Conservation (phyloP, 768 basidiomycete species). For the Podaxis mareebaensis region DNA sequence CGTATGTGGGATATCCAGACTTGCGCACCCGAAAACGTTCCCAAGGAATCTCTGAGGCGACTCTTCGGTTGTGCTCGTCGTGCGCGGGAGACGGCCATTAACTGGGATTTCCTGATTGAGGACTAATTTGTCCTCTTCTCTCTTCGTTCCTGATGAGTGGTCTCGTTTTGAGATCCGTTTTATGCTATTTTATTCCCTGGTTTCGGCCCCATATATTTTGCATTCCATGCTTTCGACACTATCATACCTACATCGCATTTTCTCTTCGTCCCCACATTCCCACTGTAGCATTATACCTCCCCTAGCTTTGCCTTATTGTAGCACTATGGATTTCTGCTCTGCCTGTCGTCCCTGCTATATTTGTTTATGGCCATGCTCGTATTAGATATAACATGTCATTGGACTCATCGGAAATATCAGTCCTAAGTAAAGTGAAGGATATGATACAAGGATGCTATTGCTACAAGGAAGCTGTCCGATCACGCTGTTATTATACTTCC, state of each 20-base stretch:
- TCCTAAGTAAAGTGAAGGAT: not conserved
- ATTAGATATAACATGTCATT: not conserved
- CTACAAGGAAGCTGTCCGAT: not conserved
- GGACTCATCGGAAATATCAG: not conserved
- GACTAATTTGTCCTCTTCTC: conserved; percentile 40
- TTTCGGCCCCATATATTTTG: conserved; percentile 14
- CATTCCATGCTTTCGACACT: conserved; percentile 17
- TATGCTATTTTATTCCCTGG: conserved; percentile 18
- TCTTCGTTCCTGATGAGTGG: not conserved
- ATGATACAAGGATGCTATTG: not conserved
- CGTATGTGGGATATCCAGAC: conserved; percentile 80
- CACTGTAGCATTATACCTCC: conserved; percentile 13
- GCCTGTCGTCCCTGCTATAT: not conserved
- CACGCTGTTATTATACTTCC: not conserved
- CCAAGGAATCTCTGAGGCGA: conserved; percentile 63
- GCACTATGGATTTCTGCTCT: conserved; percentile 10
- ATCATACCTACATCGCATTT: conserved; percentile 15
- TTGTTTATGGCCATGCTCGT: not conserved
- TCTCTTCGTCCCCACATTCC: conserved; percentile 17
- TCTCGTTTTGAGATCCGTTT: conserved; percentile 3
- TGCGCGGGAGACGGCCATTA: conserved; percentile 54
- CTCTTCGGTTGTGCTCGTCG: conserved; percentile 62
- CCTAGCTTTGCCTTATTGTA: conserved; percentile 4
- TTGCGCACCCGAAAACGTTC: conserved; percentile 59
- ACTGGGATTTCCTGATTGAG: conserved; percentile 82